Conservation (phyloP, 2,329 filamentous ascomycete genomes). For the Endothia cerciana region DNA sequence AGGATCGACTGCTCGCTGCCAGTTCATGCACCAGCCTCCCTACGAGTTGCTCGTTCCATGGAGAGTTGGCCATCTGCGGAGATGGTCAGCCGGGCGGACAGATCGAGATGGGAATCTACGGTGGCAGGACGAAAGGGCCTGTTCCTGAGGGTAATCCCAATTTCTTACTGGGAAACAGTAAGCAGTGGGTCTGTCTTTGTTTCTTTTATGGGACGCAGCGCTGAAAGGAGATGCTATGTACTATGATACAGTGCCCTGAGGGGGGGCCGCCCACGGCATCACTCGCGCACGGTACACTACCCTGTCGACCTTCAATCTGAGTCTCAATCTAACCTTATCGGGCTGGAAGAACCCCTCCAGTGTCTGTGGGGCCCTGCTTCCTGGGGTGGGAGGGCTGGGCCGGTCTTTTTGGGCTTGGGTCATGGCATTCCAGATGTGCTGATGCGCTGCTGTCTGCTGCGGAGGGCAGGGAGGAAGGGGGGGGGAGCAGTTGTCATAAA, state of each 20-base stretch:
- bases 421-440: slow-evolving; percentile 22
- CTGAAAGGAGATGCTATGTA: neutral
- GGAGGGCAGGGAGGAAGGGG: too few species aligned
- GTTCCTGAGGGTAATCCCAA: neutral
- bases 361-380: slow-evolving; percentile 26
- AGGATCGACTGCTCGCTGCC: slow-evolving; percentile 2
- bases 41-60: too few species aligned
- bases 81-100: slow-evolving; percentile 9
- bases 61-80: slow-evolving; percentile 1
- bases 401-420: slow-evolving; percentile 21
- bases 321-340: slow-evolving; percentile 23
- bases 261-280: neutral
- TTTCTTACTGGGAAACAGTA: neutral
- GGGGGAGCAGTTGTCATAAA: too few species aligned
- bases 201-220: neutral
- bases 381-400: slow-evolving; percentile 25
- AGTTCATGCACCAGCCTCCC: neutral
- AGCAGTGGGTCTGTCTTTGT: slow-evolving; percentile 4
- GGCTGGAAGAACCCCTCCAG: slow-evolving; percentile 18
- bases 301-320: slow-evolving; percentile 21
- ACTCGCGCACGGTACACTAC: slow-evolving; percentile 5
- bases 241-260: slow-evolving; percentile 5
- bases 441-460: slow-evolving; percentile 16
- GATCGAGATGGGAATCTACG: slow-evolving; percentile 12
- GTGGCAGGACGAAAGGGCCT: neutral